Evolutionary conservation across 805 yeast genomes (phyloP).

Genomic region (Danielia oregonensis): DNA sequence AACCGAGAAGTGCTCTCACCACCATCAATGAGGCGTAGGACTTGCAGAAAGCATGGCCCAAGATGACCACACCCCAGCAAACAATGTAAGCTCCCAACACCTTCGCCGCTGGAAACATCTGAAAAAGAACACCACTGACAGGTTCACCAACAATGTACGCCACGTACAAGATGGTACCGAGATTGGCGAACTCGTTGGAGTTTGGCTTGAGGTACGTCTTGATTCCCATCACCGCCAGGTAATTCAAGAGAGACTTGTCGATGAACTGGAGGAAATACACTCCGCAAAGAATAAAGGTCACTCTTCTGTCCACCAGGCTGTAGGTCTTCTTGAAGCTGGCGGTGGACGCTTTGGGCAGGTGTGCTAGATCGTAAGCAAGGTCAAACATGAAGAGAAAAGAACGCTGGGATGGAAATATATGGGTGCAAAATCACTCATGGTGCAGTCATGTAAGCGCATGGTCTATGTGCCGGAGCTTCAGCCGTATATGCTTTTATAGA

Average conservation of each 20-base stretch:
- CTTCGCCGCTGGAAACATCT: constrained; percentile 52
- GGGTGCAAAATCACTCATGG: constrained; percentile 10
- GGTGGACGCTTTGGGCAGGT: neutral
- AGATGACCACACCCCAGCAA: constrained; percentile 52
- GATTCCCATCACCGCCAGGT: constrained; percentile 64
- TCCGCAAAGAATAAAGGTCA: constrained; percentile 47
- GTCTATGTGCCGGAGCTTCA: too few relatives aligned
- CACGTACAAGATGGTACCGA: constrained; percentile 52
- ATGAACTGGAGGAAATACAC: constrained; percentile 55
- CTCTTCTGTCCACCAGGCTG: constrained; percentile 42
- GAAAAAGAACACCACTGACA: constrained; percentile 36
- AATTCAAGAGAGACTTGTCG: constrained; percentile 54
- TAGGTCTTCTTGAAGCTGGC: constrained; percentile 5
- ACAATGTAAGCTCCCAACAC: constrained; percentile 44
- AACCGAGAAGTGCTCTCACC: constrained; percentile 50
- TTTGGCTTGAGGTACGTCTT: constrained; percentile 39
- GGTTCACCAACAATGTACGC: constrained; percentile 56
- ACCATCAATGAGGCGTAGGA: constrained; percentile 52
- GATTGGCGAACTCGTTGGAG: constrained; percentile 46
- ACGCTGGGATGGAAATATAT: neutral
- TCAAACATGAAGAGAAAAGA: constrained; percentile 5
- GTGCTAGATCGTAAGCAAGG: constrained; percentile 5
- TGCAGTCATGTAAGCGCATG: constrained; percentile 7
- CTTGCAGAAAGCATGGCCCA: constrained; percentile 28
- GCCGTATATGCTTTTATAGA: too few relatives aligned